Evolutionary conservation across 2,329 filamentous ascomycete genomes (phyloP).

Genomic region (Sporothrix inflata): DNA sequence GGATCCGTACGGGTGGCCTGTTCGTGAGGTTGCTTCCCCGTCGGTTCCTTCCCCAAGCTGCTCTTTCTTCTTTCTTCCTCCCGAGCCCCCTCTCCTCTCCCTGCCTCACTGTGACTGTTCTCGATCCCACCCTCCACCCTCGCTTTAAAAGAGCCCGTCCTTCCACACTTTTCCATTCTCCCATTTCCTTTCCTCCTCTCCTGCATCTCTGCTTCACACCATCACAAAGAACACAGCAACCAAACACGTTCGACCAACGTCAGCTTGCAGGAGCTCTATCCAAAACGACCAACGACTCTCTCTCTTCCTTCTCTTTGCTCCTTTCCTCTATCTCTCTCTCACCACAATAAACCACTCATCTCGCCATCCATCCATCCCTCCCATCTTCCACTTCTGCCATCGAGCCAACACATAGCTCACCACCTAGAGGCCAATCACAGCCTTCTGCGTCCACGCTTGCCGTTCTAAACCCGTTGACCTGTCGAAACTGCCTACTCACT

Average conservation of each 20-base stretch:
- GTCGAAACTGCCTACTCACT: neutral
- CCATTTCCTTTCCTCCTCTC: conserved; percentile 3
- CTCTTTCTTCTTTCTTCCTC: neutral
- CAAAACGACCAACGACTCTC: neutral
- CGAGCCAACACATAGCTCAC: conserved; percentile 16
- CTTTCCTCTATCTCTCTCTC: neutral
- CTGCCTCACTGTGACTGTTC: neutral
- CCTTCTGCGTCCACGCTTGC: neutral
- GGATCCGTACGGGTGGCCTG: conserved; percentile 15
- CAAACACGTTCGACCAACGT: conserved; percentile 14
- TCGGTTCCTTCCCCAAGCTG: conserved; percentile 17
- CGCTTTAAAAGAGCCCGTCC: conserved; percentile 17
- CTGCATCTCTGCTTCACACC: conserved; percentile 24
- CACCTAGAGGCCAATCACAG: conserved; percentile 22
- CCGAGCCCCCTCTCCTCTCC: neutral
- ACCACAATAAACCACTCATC: conserved; percentile 10
- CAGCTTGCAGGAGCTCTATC: conserved; percentile 22
- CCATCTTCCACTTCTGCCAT: conserved; percentile 17
- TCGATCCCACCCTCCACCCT: conserved; percentile 1
- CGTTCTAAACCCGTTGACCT: neutral
- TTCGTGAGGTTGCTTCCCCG: conserved; percentile 11
- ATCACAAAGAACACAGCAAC: conserved; percentile 12
- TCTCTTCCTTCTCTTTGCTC: neutral
- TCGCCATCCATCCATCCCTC: conserved; percentile 7
- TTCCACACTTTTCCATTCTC: conserved; percentile 10